Evolutionary conservation across 441 rosid species (phyloP), one percentile per base, ranked within the genome.

Genomic region (Syzygium malaccense): DNA sequence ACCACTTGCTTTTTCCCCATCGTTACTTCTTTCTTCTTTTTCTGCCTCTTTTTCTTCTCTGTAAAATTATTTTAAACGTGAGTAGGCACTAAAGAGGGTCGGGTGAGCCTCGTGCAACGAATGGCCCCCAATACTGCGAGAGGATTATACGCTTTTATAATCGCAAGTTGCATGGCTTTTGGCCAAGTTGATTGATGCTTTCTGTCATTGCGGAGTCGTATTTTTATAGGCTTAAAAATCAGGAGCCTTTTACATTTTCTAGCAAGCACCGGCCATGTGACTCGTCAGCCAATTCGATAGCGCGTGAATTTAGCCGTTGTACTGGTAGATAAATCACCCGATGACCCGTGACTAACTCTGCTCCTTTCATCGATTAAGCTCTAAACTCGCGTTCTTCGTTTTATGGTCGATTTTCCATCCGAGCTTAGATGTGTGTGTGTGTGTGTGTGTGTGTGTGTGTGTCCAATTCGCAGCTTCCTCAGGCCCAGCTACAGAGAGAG

Each of bases 261-360:
- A 2, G 26, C 48, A 26, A 33, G 79, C 48, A 33, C 14, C 79
- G 19, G 8, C 7, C 23, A 19, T 8, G 57, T 19, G 58, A 55
- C 58, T 19, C 20, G 58, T 7, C 48, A 45, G 7, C 48, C 9
- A 45, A 45, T 45, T 45, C 48, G 48, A 45, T 45, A 45, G 48
- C 48, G 48, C 48, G 48, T 45, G 48, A 1, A 45, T 45, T 45
- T 45, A 45, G 48, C 28, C 0, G 28, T 18, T 0, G 0, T 11
- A 3, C 1, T 1, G 0, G 13, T 37, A 37, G 28, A 37, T 37
- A 1, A 71, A 12, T 71, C 49, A 18, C 4, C 0, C 0, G 8
- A 68, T 10, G 0, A 5, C 0, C 0, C 0, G 0, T 2, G 1
- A 33, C 26, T 23, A 19, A 9, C 45, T 32, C 1, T 33, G 10